Conservation (phyloP, 2,329 filamentous ascomycete genomes). For the Aspergillus phoenicis region DNA sequence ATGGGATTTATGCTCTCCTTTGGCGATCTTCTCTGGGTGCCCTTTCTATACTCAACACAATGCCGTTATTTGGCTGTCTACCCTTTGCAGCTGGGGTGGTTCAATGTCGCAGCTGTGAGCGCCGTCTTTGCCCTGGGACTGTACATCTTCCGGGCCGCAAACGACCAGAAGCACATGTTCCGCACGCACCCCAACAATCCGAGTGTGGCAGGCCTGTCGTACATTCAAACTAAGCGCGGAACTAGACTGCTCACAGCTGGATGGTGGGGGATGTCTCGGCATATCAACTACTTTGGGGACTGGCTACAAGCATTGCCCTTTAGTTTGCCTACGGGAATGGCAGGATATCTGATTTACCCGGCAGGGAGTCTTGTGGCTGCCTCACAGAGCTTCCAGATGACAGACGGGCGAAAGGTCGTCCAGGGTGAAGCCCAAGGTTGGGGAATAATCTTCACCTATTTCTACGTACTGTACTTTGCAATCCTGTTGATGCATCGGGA, state of each 20-base stretch:
- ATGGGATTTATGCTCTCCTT: conserved; percentile 93
- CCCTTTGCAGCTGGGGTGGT: conserved; percentile 70
- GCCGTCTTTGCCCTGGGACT: conserved; percentile 70
- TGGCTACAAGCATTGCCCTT: conserved; percentile 91
- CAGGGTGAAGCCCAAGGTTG: conserved; percentile 56
- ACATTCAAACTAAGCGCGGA: conserved; percentile 78
- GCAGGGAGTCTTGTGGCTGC: conserved; percentile 6
- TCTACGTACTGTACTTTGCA: conserved; percentile 88
- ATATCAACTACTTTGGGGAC: conserved; percentile 93
- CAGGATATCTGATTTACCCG: conserved; percentile 69
- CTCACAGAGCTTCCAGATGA: conserved; percentile 51
- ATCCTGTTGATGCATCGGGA: conserved; percentile 82
- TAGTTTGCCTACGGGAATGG: conserved; percentile 77
- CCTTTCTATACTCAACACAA: conserved; percentile 81
- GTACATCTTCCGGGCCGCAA: conserved; percentile 82
- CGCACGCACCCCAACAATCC: conserved; percentile 82
- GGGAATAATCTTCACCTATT: conserved; percentile 85
- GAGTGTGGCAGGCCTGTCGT: conserved; percentile 74
- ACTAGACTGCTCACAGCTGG: conserved; percentile 77
- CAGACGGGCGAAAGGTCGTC: conserved; percentile 35
- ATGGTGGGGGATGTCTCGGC: conserved; percentile 87
- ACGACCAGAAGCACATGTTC: conserved; percentile 90
- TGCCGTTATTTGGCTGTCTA: conserved; percentile 78
- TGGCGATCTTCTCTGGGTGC: conserved; percentile 86
- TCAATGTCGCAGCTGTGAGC: conserved; percentile 66